Conservation (phyloP, 495 filamentous ascomycete species). For the Penicillium chermesinum region DNA sequence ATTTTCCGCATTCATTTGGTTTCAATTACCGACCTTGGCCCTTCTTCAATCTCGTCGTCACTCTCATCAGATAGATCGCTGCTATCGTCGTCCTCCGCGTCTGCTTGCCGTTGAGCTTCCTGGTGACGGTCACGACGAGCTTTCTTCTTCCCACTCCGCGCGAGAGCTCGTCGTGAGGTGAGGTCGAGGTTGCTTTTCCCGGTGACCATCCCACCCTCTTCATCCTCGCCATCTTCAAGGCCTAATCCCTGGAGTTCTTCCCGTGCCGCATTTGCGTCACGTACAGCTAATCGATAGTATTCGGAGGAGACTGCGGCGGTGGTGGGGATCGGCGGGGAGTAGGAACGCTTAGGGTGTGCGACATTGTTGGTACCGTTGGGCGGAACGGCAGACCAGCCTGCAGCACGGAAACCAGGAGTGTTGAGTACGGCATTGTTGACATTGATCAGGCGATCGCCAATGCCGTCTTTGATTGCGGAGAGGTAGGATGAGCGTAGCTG, state of each 20-base stretch:
- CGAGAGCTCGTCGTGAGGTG: conserved; percentile 57
- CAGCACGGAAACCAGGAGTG: conserved; percentile 88
- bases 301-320: conserved; percentile 66
- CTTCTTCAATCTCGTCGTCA: conserved; percentile 73
- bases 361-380: conserved; percentile 29
- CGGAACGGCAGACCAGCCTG: conserved; percentile 80
- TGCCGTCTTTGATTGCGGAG: conserved; percentile 84
- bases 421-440: conserved; percentile 88
- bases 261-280: conserved; percentile 30
- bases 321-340: conserved; percentile 94
- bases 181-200: conserved; percentile 70
- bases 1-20: too few species aligned
- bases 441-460: conserved; percentile 91
- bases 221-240: conserved; percentile 65
- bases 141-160: conserved; percentile 44
- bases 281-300: conserved; percentile 57
- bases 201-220: conserved; percentile 77
- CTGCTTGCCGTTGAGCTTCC: conserved; percentile 57
- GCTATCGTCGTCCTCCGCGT: conserved; percentile 93
- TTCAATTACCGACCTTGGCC: conserved; percentile 30
- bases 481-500: conserved; percentile 90
- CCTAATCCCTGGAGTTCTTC: conserved; percentile 33
- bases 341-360: conserved; percentile 79
- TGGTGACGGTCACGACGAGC: conserved; percentile 36
- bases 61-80: conserved; percentile 95